phyloP scores from a whole-genome alignment of 2,329 filamentous ascomycete species.

The Colletotrichum sp. region DNA sequence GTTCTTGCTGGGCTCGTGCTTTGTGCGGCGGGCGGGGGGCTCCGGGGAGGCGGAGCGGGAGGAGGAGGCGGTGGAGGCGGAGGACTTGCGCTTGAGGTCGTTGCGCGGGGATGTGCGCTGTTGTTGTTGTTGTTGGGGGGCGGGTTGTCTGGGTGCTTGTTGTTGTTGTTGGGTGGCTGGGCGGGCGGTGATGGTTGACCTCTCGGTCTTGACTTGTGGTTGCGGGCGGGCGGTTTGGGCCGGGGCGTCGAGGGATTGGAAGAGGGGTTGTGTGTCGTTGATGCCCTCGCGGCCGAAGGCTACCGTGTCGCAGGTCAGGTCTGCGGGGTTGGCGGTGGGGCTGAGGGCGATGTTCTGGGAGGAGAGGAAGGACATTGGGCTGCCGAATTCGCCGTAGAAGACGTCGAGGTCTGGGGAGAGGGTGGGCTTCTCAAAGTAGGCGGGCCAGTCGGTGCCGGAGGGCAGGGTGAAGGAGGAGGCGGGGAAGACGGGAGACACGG shows the following conservation, averaged over 20 bases:
- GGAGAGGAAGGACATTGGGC: conserved; percentile 28
- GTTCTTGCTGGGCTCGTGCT: conserved; percentile 67
- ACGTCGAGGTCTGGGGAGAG: conserved; percentile 31
- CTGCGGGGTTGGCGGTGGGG: conserved; percentile 39
- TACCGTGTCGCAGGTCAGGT: conserved; percentile 28
- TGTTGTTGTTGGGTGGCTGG: conserved; percentile 3
- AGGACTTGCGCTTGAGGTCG: conserved; percentile 36
- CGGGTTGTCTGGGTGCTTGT: not conserved
- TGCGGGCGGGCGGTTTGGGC: not conserved
- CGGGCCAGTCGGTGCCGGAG: conserved; percentile 28
- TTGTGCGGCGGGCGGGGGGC: conserved; percentile 31
- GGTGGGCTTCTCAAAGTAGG: conserved; percentile 32
- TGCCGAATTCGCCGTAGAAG: conserved; percentile 36
- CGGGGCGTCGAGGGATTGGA: conserved; percentile 24
- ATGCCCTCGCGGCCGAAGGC: conserved; percentile 28
- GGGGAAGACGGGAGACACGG: conserved; percentile 32
- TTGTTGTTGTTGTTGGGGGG: not conserved
- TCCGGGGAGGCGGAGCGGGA: conserved; percentile 46
- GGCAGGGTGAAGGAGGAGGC: conserved; percentile 33
- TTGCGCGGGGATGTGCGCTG: conserved; percentile 23
- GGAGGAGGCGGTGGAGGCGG: conserved; percentile 30
- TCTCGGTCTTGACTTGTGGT: not conserved
- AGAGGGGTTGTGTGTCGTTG: conserved; percentile 29
- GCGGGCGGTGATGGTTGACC: not conserved
- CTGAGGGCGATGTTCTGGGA: conserved; percentile 31